These are phyloP conservation scores for Paragyromitra xinjiangensis DNA, from an alignment of 495 filamentous ascomycete species.

Conservation along the genomic window DNA sequence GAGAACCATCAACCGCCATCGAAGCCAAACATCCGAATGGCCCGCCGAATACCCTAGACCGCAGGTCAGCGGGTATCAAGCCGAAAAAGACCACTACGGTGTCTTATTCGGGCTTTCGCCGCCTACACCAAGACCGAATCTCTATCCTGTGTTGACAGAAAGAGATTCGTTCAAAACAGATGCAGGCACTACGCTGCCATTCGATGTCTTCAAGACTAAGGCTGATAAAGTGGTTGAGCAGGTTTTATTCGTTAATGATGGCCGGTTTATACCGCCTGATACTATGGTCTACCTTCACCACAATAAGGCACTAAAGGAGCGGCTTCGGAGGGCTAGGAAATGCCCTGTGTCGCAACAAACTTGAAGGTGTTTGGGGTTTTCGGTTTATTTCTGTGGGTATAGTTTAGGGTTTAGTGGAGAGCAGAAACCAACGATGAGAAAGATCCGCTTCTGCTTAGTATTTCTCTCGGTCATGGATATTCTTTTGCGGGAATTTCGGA, in stretches of 20 bases:
- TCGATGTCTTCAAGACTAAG: not conserved
- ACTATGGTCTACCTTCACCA: not conserved
- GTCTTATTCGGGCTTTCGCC: not conserved
- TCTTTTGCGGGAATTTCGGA: too few relatives aligned
- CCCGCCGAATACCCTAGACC: not conserved
- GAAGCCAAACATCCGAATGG: not conserved
- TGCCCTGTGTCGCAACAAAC: too few relatives aligned
- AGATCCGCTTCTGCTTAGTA: too few relatives aligned
- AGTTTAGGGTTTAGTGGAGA: too few relatives aligned
- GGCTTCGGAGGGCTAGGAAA: too few relatives aligned
- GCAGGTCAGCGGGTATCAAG: not conserved
- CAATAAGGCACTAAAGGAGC: not conserved
- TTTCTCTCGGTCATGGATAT: too few relatives aligned
- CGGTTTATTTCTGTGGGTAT: too few relatives aligned
- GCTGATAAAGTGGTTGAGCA: not conserved
- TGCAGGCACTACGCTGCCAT: not conserved
- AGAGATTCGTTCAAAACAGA: not conserved
- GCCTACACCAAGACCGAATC: not conserved
- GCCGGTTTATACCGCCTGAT: not conserved
- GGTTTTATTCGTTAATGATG: not conserved
- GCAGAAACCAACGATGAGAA: too few relatives aligned
- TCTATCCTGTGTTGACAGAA: not conserved
- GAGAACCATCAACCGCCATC: not conserved
- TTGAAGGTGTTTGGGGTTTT: too few relatives aligned
- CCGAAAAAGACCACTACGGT: not conserved